Base-by-base conservation (phyloP, 306 rosid species). In the Arachis hypogaea region DNA sequence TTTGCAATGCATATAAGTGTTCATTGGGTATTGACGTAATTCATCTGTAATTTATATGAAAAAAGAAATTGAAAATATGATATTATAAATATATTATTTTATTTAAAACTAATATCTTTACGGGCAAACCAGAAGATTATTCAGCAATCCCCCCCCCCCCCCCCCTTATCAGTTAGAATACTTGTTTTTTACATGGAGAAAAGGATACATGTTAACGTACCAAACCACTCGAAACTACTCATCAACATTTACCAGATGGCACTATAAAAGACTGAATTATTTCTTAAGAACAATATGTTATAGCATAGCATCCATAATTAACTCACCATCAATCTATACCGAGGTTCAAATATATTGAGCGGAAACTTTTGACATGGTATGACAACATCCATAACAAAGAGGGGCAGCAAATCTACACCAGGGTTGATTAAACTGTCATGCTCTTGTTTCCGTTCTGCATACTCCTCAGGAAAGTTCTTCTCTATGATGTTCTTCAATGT, bases 351-450 rank as follows among this genome's bases (percentile, higher is more conserved):
- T 85, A 94, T 94, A 85, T 94, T 81, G 65, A 94, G 93, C 5
- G 95, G 93, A 63, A 94, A 90, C 82, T 84, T 94, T 81, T 94
- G 99, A 83, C 96, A 87, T 7, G 97, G 97, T 60, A 94, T 82
- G 76, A 92, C 96, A 67, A 88, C 99, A 81, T 94, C 99, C 99
- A 94, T 94, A 83, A 94, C 99, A 88, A 94, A 94, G 58, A 94
- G 99, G 69, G 99, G 99, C 74, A 94, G 85, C 79, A 88, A 80
- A 86, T 94, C 97, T 60, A 82, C 89, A 78, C 96, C 96, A 62
- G 68, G 38, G 69, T 80, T 88, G 63, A 84, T 83, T 86, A 89
- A 80, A 77, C 78, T 85, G 40, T 88, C 93, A 66, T 87, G 79
- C 77, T 94, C 99, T 80, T 84, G 80, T 83, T 80, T 88, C 83